Evolutionary conservation across 768 basidiomycete genomes (phyloP), one percentile per base, ranked within the genome.

Genomic region (Podaxis rugospora): DNA sequence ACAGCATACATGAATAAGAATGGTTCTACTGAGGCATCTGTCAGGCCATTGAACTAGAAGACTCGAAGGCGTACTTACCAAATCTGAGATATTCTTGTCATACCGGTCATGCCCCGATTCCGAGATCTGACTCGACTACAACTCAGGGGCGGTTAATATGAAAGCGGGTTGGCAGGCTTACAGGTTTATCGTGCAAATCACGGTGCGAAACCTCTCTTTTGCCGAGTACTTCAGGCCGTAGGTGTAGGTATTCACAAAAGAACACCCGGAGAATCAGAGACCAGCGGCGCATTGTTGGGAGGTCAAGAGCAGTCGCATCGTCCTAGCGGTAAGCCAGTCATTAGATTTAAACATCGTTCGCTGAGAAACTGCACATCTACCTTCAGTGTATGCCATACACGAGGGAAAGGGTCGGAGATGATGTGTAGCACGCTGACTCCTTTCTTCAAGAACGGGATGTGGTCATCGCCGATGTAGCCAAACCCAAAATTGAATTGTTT

Each of bases 351-450:
- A 10, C 11, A 25, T 11, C 51, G 23, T 7, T 5, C 50, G n/a
- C 16, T 18, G 39, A 37, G 0, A n/a, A 16, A 7, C 28, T 14
- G 18, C 57, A 40, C 11, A 75, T 83, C 67, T 69, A 93, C 96
- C 59, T 69, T 70, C 37, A 92, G 68, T 6, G 83, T 87, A 72
- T 98, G 95, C 95, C 95, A 98, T 14, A 96, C 93, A 1, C 44
- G 61, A 2, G 97, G 97, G 72, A 98, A 99, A 2, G 92, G 94
- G 51, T 84, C 83, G 2, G 95, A 75, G 57, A 98, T 98, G 50
- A 98, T 71, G 72, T 99, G 97, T 65, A 99, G 74, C 55, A 98
- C 76, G 63, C 85, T 91, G 14, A 98, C 94, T 1, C 97, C 97
- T 63, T 78, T 75, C 39, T 77, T 73, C 53, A 96, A 67, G 77